Evolutionary conservation across 2,329 filamentous ascomycete species (phyloP).

Genomic region (Penicillium sp.): DNA sequence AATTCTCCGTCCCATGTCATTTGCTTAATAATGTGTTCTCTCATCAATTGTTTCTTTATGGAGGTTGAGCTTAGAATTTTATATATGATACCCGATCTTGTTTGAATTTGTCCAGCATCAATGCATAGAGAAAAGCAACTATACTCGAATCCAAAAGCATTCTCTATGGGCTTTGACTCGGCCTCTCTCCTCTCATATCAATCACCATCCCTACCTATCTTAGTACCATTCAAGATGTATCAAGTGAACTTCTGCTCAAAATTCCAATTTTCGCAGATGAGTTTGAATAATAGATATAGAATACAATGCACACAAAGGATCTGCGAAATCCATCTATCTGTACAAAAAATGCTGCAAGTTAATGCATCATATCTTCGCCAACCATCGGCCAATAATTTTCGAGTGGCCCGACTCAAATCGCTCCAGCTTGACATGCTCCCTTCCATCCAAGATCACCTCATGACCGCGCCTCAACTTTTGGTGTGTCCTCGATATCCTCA

Average conservation of each 20-base stretch:
- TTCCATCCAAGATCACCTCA: slow-evolving; percentile 17
- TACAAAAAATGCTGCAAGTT: slow-evolving; percentile 33
- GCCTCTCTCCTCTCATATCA: too few species aligned
- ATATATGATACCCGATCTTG: not conserved
- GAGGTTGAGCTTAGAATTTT: not conserved
- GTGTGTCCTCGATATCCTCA: slow-evolving; percentile 27
- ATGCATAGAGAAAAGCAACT: too few species aligned
- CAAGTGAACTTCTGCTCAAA: not conserved
- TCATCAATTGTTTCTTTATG: not conserved
- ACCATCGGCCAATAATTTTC: not conserved
- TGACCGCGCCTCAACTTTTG: slow-evolving; percentile 31
- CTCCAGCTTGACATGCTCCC: not conserved
- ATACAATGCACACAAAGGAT: slow-evolving; percentile 36
- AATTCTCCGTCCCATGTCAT: slow-evolving; percentile 4
- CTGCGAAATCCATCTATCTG: slow-evolving; percentile 37
- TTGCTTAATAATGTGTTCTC: slow-evolving; percentile 1
- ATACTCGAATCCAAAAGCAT: too few species aligned
- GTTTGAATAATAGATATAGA: slow-evolving; percentile 27
- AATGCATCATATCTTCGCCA: slow-evolving; percentile 24
- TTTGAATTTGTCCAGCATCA: too few species aligned
- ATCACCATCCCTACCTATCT: too few species aligned
- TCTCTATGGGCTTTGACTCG: too few species aligned
- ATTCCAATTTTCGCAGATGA: slow-evolving; percentile 8
- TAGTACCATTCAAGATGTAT: not conserved
- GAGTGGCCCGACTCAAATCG: not conserved